These are phyloP conservation scores for Irpex rosettiformis DNA, from an alignment of 1,284 basidiomycete species.

Conservation along the genomic window DNA sequence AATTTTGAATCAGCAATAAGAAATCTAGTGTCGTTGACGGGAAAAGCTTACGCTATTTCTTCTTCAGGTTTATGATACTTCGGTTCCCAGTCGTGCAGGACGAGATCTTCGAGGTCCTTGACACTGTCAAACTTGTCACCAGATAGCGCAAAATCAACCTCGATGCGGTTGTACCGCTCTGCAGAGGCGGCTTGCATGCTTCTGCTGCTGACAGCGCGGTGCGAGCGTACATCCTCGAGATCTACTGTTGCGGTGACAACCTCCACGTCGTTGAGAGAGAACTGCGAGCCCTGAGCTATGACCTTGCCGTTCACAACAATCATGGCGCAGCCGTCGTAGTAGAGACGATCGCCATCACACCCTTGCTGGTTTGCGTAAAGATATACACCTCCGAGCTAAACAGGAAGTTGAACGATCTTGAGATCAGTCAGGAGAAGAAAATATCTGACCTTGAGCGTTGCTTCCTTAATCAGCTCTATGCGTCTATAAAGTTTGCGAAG, in stretches of 20 bases:
- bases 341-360: constrained; percentile 95
- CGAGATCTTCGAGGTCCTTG: constrained; percentile 35
- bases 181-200: constrained; percentile 86
- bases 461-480: constrained; percentile 95
- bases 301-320: constrained; percentile 93
- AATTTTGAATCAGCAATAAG: neutral
- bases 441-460: constrained; percentile 79
- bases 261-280: constrained; percentile 93
- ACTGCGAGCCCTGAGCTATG: constrained; percentile 94
- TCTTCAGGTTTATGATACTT: constrained; percentile 89
- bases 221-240: constrained; percentile 90
- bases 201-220: constrained; percentile 78
- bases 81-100: constrained; percentile 49
- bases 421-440: neutral
- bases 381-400: constrained; percentile 91
- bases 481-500: constrained; percentile 90
- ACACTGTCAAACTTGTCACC: constrained; percentile 67
- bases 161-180: constrained; percentile 74
- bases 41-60: constrained; percentile 85
- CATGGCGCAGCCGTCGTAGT: constrained; percentile 97
- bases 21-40: neutral
- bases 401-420: neutral
- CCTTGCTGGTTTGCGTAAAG: constrained; percentile 99
- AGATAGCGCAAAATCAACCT: constrained; percentile 75
- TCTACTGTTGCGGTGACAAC: constrained; percentile 95